Evolutionary conservation across 148 eudicot species (phyloP).

Genomic region (Oxyria digyna): DNA sequence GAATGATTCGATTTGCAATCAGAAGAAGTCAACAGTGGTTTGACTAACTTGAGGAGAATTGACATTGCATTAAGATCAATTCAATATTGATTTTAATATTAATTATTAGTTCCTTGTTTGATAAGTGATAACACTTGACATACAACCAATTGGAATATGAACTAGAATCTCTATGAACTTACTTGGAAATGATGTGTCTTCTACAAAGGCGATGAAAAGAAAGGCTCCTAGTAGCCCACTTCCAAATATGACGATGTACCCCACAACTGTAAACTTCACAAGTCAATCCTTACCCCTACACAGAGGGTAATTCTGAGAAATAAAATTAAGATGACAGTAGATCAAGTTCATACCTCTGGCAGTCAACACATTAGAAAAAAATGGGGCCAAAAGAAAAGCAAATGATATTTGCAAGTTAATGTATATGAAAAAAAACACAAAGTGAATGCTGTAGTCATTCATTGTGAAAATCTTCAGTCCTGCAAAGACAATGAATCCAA

Average conservation of each 20-base stretch:
- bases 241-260: slow-evolving; percentile 63
- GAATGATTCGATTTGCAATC: neutral
- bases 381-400: slow-evolving; percentile 64
- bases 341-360: slow-evolving; percentile 58
- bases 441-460: slow-evolving; percentile 78
- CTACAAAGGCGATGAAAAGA: slow-evolving; percentile 58
- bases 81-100: neutral
- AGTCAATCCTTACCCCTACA: slow-evolving; percentile 1
- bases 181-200: slow-evolving; percentile 84
- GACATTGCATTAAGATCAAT: neutral
- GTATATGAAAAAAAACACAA: slow-evolving; percentile 73
- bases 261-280: slow-evolving; percentile 45
- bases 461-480: slow-evolving; percentile 61
- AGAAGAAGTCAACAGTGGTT: neutral
- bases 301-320: neutral
- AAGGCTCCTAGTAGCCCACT: slow-evolving; percentile 65
- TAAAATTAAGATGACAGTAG: neutral
- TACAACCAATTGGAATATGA: neutral
- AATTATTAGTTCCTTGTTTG: neutral
- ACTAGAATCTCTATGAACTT: slow-evolving; percentile 14
- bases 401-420: slow-evolving; percentile 75
- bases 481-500: slow-evolving; percentile 19
- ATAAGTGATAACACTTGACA: neutral
- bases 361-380: slow-evolving; percentile 55
- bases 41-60: neutral